phyloP scores from a whole-genome alignment of 83 land plant genomes.

The Picea abies region DNA sequence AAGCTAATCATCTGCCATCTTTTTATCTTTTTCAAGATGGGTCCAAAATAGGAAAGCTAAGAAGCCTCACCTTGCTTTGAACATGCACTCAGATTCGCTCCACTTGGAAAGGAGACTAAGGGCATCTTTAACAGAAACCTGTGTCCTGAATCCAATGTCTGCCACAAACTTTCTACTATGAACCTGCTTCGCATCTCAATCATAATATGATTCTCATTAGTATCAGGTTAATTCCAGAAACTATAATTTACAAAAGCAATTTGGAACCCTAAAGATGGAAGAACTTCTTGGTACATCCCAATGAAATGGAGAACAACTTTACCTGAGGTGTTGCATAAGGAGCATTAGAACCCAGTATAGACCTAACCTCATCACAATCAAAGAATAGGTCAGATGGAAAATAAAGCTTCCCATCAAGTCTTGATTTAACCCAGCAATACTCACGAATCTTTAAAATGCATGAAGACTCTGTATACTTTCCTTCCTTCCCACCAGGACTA shows the following conservation, averaged over 20 bases:
- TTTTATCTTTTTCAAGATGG: background rate
- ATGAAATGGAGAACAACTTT: background rate
- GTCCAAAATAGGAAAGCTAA: background rate
- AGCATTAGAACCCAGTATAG: slow-evolving; percentile 61
- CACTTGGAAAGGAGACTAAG: slow-evolving; percentile 36
- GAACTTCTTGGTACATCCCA: background rate
- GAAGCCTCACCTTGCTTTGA: slow-evolving; percentile 54
- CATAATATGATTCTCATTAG: background rate
- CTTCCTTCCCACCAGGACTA: slow-evolving; percentile 9
- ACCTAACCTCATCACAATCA: slow-evolving; percentile 61
- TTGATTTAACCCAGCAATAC: slow-evolving; percentile 70
- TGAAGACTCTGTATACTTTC: slow-evolving; percentile 48
- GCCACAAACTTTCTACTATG: slow-evolving; percentile 36
- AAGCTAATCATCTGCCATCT: no score
- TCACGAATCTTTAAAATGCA: slow-evolving; percentile 50
- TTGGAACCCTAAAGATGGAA: background rate
- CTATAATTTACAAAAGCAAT: background rate
- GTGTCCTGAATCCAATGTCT: slow-evolving; percentile 62
- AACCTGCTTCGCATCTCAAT: slow-evolving; percentile 34
- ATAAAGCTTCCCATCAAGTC: slow-evolving; percentile 59
- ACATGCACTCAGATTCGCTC: slow-evolving; percentile 31
- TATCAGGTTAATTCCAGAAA: background rate
- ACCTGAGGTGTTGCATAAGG: slow-evolving; percentile 89
- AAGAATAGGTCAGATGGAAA: slow-evolving; percentile 65
- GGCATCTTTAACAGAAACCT: slow-evolving; percentile 48